A percentile compares a stretch with the other conserved stretches of the same genome.
Conservation (phyloP, 441 rosid genomes). For the Arabidopsis lyrata region DNA sequence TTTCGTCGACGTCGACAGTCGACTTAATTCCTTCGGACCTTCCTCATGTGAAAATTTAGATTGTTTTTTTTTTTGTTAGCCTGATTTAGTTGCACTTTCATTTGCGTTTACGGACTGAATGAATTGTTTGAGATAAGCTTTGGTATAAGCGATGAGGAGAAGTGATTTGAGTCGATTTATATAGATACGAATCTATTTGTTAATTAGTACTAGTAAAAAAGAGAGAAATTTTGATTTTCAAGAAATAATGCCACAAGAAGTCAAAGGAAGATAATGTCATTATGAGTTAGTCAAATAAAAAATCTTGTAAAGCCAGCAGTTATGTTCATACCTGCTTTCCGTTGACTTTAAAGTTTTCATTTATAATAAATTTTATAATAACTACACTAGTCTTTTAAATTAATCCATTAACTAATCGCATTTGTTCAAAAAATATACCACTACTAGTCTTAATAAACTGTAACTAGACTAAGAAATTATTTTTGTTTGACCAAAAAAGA, state of each 20-base stretch:
- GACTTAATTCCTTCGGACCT: too few species aligned
- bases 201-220: background rate
- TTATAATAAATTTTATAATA: too few species aligned
- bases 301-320: background rate
- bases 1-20: too few species aligned
- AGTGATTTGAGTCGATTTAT: background rate
- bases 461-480: background rate
- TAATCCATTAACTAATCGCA: too few species aligned
- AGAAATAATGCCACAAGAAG: constrained; percentile 13
- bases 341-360: constrained; percentile 28
- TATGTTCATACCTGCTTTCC: constrained; percentile 13
- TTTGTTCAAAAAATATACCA: too few species aligned
- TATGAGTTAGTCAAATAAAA: constrained; percentile 21
- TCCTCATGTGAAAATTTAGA: too few species aligned
- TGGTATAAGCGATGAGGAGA: background rate
- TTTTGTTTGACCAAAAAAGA: too few species aligned
- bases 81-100: background rate
- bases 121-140: constrained; percentile 5
- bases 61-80: too few species aligned
- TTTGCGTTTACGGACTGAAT: background rate
- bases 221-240: background rate
- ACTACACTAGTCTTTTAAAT: too few species aligned
- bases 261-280: constrained; percentile 24
- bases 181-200: constrained; percentile 1
- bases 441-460: background rate